Evolutionary conservation across 768 basidiomycete species (phyloP), one percentile per base, ranked within the genome.

Genomic region (Calocera cornea): DNA sequence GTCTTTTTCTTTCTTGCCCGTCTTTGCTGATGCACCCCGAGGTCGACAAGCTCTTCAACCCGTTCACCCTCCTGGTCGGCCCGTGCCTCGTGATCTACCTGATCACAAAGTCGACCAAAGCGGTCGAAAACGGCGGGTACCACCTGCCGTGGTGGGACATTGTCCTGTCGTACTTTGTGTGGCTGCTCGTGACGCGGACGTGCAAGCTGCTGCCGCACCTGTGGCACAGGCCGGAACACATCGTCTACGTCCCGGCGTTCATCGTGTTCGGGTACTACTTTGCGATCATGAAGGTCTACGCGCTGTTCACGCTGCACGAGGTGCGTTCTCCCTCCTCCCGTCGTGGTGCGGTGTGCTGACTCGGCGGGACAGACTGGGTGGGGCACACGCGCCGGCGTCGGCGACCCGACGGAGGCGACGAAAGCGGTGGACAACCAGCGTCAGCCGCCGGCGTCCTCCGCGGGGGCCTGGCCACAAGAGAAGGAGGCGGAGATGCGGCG

Each of bases 381-480:
- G 93, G 93, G 93, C 47, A 97, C 92, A n/a, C 88, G 92, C 76
- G 85, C 93, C 5, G 92, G 93, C 78, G 90, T 94, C 72, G 90
- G 91, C 74, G 89, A 93, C 80, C 86, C 86, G 0, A 79, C 86
- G 0, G 85, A 86, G 40, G 89, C 90, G 64, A 89, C 88, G 1
- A 84, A 86, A 8, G 89, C 89, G 14, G 78, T 81, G 66, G 86
- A 69, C 66, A 66, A 64, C 49, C 69, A 24, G 49, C 64, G 14
- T n/a, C n/a, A n/a, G n/a, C n/a, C 14, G 22, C 29, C 29, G 60
- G 60, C 8, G 29, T 19, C 36, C 16, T 29, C 29, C 16, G 31
- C 29, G 5, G 41, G 11, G 29, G 12, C 7, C 3, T 49, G 65
- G 31, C 31, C 27, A 14, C 38, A 66, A 16, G 65, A 41, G 34